Base-by-base conservation (phyloP, 768 basidiomycete genomes). In the Pseudohyphozyma bogoriensis region DNA sequence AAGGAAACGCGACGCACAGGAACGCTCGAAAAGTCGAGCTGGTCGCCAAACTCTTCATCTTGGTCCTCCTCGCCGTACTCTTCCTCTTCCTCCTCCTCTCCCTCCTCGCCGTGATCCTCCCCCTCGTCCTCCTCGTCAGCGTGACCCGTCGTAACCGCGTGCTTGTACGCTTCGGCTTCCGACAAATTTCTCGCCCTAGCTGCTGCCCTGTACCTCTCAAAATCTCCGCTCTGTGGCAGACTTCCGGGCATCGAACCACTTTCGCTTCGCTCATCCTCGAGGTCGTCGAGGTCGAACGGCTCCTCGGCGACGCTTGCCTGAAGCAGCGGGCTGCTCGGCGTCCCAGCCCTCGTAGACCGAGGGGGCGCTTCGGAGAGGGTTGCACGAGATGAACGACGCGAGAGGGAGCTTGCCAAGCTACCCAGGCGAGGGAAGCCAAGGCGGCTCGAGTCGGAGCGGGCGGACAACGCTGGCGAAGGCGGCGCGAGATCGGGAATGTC, bases 391-490 rank as follows among this genome's bases (percentile, higher is more conserved):
- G 57, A 53, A 9, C 60, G 40, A 26, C 54, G 59, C 8, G 65
- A 66, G 39, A 65, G 47, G 65, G 39, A 70, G 57, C 71, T 68
- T 9, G 74, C 68, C 45, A 76, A 67, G 54, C 70, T 74, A 12
- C 73, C 70, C 31, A 74, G 68, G 13, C 58, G 60, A 2, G 58
- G 46, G 46, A 75, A 72, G 46, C 70, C 68, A 29, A 76, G 67
- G 8, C 76, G 69, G 39, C 72, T 69, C 52, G 57, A 51, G 68
- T 96, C 93, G 2, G 92, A 96, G 2, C 89, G 83, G 4, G 93
- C 95, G 58, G 89, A 92, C 37, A 99, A 79, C 0, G 93, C 86
- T 0, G 95, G 95, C 1, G 92, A 96, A 4, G 89, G 88, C 10
- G 88, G 73, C 7, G 72, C 57, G 36, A 77, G 66, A 36, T 78